These are phyloP conservation scores for Lentinula raphanica DNA, from an alignment of 768 basidiomycete genomes.

Conservation along the genomic window DNA sequence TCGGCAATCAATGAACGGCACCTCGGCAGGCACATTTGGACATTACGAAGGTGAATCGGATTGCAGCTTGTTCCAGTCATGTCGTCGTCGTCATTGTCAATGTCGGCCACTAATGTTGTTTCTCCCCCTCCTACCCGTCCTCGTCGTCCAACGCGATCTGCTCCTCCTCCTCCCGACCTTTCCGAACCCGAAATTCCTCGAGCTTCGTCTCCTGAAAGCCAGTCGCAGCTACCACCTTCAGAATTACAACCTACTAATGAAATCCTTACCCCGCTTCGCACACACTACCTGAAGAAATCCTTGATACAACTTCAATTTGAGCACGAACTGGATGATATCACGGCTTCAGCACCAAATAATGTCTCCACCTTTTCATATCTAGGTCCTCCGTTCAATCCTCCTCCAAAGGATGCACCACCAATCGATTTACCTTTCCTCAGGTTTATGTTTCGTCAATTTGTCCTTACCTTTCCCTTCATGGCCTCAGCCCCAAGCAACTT, in stretches of 20 bases:
- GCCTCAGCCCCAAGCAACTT: constrained; percentile 84
- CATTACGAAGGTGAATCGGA: no score
- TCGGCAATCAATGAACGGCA: no score
- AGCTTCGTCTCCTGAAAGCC: constrained; percentile 10
- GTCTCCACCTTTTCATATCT: constrained; percentile 78
- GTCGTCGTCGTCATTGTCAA: not conserved
- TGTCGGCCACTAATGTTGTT: not conserved
- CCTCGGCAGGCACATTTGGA: no score
- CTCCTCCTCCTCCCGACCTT: constrained; percentile 1
- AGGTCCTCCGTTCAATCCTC: constrained; percentile 79
- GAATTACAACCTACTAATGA: constrained; percentile 7
- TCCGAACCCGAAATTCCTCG: not conserved
- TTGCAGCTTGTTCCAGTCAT: not conserved
- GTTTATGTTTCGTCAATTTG: constrained; percentile 88
- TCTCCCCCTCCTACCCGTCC: constrained; percentile 3
- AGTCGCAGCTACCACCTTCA: constrained; percentile 8
- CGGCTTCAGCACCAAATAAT: constrained; percentile 40
- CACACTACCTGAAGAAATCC: constrained; percentile 97
- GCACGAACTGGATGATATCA: constrained; percentile 69
- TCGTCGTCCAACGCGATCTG: constrained; percentile 7
- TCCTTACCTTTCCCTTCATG: constrained; percentile 95
- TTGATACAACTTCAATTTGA: constrained; percentile 83
- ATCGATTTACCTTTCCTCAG: constrained; percentile 84
- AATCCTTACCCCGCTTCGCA: constrained; percentile 78
- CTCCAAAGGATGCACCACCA: constrained; percentile 48